These are phyloP conservation scores for Cyclaneusma minus DNA, from an alignment of 2,329 filamentous ascomycete species.

Conservation along the genomic window DNA sequence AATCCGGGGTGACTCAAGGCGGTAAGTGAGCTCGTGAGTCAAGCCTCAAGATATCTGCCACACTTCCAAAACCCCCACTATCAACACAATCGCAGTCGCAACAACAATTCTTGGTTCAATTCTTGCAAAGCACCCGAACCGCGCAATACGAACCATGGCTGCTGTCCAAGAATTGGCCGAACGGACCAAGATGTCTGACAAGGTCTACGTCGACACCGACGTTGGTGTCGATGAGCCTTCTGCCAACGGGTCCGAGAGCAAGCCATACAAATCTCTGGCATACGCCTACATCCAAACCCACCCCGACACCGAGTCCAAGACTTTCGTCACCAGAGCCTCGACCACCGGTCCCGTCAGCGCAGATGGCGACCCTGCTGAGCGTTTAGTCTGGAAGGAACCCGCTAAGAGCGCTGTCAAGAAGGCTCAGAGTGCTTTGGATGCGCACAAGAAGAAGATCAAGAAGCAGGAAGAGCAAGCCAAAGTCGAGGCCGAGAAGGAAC, in stretches of 20 bases:
- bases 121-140: not conserved
- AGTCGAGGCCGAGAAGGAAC: slow-evolving; percentile 56
- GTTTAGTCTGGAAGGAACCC: slow-evolving; percentile 63
- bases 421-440: slow-evolving; percentile 57
- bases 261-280: slow-evolving; percentile 69
- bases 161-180: slow-evolving; percentile 32
- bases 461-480: slow-evolving; percentile 62
- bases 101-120: slow-evolving; percentile 1
- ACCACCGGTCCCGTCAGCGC: slow-evolving; percentile 42
- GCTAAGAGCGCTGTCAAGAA: slow-evolving; percentile 81
- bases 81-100: not conserved
- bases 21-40: no score
- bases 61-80: not conserved
- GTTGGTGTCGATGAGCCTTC: slow-evolving; percentile 54
- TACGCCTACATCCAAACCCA: slow-evolving; percentile 62
- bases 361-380: slow-evolving; percentile 46
- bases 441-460: slow-evolving; percentile 69
- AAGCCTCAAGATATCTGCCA: no score
- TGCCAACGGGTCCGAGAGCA: slow-evolving; percentile 51
- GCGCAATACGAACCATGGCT: slow-evolving; percentile 9
- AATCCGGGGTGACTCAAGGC: no score
- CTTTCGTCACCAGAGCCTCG: slow-evolving; percentile 56
- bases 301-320: slow-evolving; percentile 35
- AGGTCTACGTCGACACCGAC: slow-evolving; percentile 69
- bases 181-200: slow-evolving; percentile 29